Evolutionary conservation across 2,329 filamentous ascomycete species (phyloP), one percentile per base, ranked within the genome.

Genomic region (Talaromyces verruculosus): DNA sequence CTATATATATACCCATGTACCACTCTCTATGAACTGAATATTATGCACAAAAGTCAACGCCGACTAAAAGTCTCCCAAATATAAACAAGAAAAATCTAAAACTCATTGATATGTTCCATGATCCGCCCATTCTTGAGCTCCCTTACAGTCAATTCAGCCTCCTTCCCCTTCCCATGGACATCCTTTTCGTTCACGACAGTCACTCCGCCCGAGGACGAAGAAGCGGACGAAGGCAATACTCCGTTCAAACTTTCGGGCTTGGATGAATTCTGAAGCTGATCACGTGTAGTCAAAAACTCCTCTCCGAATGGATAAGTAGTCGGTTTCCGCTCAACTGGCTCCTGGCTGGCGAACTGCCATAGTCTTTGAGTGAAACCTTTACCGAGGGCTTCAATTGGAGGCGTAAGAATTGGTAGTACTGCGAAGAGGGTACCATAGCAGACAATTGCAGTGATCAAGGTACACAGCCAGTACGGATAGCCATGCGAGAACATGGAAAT

Each of bases 381-480:
- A 51, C 67, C 68, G 5, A 69, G 45, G 33, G 68, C 65, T 51
- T 73, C 71, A 1, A 72, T 66, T 0, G 69, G 63, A 0, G 72
- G 69, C 0, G 72, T 74, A 5, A 74, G 35, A 11, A 73, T 13
- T 2, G 69, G 69, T 10, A 72, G 58, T n/a, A 53, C 63, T n/a
- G 67, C 35, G 17, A 70, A 68, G 8, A 71, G 47, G 2, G 65
- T 63, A 13, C 67, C 63, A 28, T 72, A 72, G 41, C 65, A 70
- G 13, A 66, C 64, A 13, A 72, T 70, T 3, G 66, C 67, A 5
- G 69, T 69, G 15, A 72, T 53, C 30, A 72, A 55, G n/a, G 69
- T 59, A 63, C 67, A 68, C 1, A 68, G 55, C 71, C 72, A 74
- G 61, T 75, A 75, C 1, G 71, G 72, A 15, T 71, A 57, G 1